A percentile compares a stretch with the other conserved stretches of the same genome.
Evolutionary conservation across 2,329 filamentous ascomycete genomes (phyloP).

Genomic region (Colletotrichum siamense): DNA sequence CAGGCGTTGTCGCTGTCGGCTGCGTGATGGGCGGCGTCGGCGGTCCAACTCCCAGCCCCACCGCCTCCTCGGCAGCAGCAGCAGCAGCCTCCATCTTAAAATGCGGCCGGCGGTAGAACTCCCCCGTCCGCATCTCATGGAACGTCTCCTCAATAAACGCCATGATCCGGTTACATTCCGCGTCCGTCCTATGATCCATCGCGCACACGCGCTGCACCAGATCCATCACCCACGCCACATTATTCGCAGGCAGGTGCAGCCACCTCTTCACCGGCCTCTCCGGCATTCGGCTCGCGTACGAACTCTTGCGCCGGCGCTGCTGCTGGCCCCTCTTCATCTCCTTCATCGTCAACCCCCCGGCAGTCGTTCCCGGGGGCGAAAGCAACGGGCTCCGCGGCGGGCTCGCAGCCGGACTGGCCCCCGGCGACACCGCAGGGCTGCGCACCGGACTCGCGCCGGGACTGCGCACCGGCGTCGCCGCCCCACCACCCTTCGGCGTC

Average conservation of each 20-base stretch:
- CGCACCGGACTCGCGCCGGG: neutral
- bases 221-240: slow-evolving; percentile 24
- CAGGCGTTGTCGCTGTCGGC: neutral
- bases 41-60: neutral
- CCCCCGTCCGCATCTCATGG: slow-evolving; percentile 20
- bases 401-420: neutral
- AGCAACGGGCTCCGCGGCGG: slow-evolving; percentile 1
- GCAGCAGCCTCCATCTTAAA: slow-evolving; percentile 7
- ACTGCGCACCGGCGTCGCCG: neutral
- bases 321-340: neutral
- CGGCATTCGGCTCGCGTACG: neutral
- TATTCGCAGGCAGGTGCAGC: slow-evolving; percentile 23
- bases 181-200: slow-evolving; percentile 17
- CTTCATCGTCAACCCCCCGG: neutral
- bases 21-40: neutral
- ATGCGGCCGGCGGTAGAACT: slow-evolving; percentile 22
- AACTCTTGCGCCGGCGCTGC: slow-evolving; percentile 4
- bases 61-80: neutral
- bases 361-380: neutral
- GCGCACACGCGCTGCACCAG: slow-evolving; percentile 22
- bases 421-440: neutral
- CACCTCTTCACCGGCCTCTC: slow-evolving; percentile 20
- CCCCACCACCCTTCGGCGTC: neutral
- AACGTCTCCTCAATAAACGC: slow-evolving; percentile 24
- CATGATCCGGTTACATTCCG: slow-evolving; percentile 19